phyloP scores from a whole-genome alignment of 805 yeast genomes.

The Vanderwaltozyma tropicalis region DNA sequence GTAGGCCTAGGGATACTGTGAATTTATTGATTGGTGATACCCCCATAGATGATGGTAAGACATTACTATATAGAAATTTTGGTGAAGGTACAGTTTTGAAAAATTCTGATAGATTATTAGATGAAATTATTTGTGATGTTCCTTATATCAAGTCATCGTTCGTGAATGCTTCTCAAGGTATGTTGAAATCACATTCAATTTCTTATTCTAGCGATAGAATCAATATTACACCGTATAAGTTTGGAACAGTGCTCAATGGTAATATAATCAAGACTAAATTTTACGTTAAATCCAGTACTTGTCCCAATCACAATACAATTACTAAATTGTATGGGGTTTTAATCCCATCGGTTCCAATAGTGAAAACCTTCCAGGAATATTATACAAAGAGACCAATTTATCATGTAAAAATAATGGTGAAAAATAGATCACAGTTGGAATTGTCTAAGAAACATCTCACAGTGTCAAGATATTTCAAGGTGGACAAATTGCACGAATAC shows the following conservation, averaged over 20 bases:
- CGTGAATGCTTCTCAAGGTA: constrained; percentile 8
- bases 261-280: constrained; percentile 23
- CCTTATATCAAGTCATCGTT: neutral
- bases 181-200: constrained; percentile 22
- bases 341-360: constrained; percentile 6
- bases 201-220: constrained; percentile 22
- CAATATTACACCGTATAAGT: constrained; percentile 11
- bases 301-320: constrained; percentile 22
- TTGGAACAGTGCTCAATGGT: constrained; percentile 16
- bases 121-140: neutral
- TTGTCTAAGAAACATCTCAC: constrained; percentile 22
- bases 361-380: constrained; percentile 9
- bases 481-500: constrained; percentile 22
- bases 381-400: constrained; percentile 14
- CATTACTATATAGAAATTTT: constrained; percentile 1
- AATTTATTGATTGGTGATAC: neutral
- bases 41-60: neutral
- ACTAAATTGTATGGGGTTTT: constrained; percentile 24
- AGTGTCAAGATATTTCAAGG: constrained; percentile 26
- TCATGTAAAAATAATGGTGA: constrained; percentile 29
- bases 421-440: constrained; percentile 21
- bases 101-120: constrained; percentile 1
- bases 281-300: constrained; percentile 18
- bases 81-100: neutral
- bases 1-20: neutral